Conservation (phyloP, 495 filamentous ascomycete species). For the Penicillium pulvis region DNA sequence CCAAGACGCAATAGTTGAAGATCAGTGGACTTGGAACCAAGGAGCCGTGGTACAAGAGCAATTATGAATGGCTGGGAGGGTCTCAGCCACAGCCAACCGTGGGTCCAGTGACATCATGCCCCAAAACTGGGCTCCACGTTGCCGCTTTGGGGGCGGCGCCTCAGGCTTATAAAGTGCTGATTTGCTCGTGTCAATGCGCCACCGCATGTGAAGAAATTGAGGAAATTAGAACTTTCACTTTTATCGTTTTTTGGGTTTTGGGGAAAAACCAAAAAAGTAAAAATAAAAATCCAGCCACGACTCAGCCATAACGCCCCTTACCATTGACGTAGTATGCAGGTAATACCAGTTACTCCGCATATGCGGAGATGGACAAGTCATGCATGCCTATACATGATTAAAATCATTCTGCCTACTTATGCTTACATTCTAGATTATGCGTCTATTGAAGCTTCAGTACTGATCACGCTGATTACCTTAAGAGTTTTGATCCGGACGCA, state of each 20-base stretch:
- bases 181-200: not conserved
- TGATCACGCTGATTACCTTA: too few species aligned
- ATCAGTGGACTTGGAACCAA: conserved; percentile 27
- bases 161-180: not conserved
- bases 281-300: conserved; percentile 12
- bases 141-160: conserved; percentile 4
- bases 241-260: conserved; percentile 58
- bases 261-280: not conserved
- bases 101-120: not conserved
- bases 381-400: not conserved
- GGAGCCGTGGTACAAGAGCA: conserved; percentile 14
- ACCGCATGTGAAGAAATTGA: conserved; percentile 18
- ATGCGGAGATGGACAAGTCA: not conserved
- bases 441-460: too few species aligned
- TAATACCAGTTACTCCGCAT: conserved; percentile 51
- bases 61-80: conserved; percentile 18
- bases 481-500: conserved; percentile 1
- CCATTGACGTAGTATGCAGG: conserved; percentile 59
- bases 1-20: conserved; percentile 25
- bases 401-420: too few species aligned
- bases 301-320: conserved; percentile 36
- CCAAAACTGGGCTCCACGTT: not conserved
- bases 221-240: conserved; percentile 2
- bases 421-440: too few species aligned
- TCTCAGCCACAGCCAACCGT: conserved; percentile 4